Conservation (phyloP, 139 green algal species). For the Tetradesmus obliquus region DNA sequence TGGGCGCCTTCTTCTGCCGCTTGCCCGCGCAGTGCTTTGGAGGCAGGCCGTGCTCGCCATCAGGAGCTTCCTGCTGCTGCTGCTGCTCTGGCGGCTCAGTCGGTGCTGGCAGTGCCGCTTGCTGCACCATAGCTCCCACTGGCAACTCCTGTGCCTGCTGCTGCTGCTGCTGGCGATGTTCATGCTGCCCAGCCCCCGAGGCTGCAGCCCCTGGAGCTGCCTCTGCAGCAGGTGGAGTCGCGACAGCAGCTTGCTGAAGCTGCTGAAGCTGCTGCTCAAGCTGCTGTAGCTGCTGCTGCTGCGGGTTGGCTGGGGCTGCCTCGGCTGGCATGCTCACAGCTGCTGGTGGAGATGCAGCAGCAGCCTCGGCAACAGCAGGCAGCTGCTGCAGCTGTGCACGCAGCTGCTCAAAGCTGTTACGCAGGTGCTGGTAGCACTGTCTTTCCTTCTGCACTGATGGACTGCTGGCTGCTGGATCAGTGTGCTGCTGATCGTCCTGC, state of each 20-base stretch:
- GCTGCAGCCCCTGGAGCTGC: not conserved
- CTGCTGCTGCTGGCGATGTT: not conserved
- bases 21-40: not conserved
- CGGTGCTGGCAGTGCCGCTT: not conserved
- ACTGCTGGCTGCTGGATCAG: not conserved
- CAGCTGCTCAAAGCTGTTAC: not conserved
- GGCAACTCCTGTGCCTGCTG: not conserved
- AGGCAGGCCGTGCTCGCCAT: not conserved
- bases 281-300: too few relatives aligned
- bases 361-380: not conserved
- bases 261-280: not conserved
- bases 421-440: not conserved
- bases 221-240: not conserved
- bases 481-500: not conserved
- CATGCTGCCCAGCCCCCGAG: not conserved
- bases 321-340: too few relatives aligned
- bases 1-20: constrained; percentile 20
- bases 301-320: too few relatives aligned
- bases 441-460: not conserved
- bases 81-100: not conserved
- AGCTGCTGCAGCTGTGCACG: not conserved
- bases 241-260: not conserved
- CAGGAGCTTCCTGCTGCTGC: not conserved
- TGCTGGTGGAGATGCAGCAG: not conserved
- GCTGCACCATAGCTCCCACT: not conserved